Percentiles rank a stretch among this genome's conserved stretches.
Evolutionary conservation across 169 alveolate genomes (phyloP).

Genomic region (Plasmodium cynomolgi): DNA sequence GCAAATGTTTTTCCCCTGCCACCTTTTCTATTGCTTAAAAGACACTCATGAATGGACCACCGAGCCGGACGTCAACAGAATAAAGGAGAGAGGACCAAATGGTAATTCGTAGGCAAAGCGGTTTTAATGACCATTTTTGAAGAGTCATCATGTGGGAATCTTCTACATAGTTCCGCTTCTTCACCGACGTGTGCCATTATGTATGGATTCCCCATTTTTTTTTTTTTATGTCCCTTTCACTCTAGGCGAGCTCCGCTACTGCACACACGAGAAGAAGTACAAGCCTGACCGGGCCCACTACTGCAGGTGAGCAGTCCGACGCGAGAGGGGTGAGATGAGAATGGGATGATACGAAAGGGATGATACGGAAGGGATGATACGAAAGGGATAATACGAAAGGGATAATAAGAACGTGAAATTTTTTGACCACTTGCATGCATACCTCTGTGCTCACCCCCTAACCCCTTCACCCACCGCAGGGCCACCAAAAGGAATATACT

Average conservation of each 20-base stretch:
- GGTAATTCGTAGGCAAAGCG: not conserved
- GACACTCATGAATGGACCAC: slow-evolving; percentile 48
- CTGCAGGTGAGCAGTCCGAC: slow-evolving; percentile 78
- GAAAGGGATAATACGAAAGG: not conserved
- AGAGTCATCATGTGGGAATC: not conserved
- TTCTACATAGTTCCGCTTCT: not conserved
- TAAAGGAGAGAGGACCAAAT: slow-evolving; percentile 42
- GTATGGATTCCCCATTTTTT: not conserved
- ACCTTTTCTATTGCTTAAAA: not conserved
- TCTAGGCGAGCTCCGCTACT: slow-evolving; percentile 70
- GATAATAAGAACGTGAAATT: not conserved
- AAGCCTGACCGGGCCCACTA: slow-evolving; percentile 92
- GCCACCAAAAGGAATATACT: slow-evolving; percentile 86
- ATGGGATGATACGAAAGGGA: not conserved
- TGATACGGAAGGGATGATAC: not conserved
- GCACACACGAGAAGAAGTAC: slow-evolving; percentile 70
- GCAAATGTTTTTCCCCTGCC: not conserved
- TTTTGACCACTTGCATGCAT: not conserved
- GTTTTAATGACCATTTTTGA: no score
- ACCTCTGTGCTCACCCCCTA: not conserved
- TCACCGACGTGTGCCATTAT: not conserved
- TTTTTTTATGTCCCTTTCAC: not conserved
- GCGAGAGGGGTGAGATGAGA: not conserved
- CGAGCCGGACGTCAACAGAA: slow-evolving; percentile 46
- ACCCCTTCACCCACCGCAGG: not conserved